A percentile compares a stretch with the other conserved stretches of the same genome.
Conservation (phyloP, 2,329 filamentous ascomycete species). For the Cladosporium phlei region DNA sequence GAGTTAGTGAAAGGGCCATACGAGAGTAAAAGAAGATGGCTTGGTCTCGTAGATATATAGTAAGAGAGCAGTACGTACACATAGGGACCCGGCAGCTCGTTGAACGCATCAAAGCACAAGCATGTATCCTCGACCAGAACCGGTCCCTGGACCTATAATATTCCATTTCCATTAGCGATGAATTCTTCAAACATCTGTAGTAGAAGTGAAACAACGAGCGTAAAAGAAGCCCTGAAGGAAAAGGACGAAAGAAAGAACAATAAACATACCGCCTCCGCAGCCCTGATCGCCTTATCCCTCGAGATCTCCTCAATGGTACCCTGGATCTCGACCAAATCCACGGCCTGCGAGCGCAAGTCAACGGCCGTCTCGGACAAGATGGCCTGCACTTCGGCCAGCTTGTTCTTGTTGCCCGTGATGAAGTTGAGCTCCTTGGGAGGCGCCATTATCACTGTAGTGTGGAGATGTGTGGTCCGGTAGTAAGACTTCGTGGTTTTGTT, state of each 20-base stretch:
- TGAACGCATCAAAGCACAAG: constrained; percentile 83
- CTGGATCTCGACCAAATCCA: constrained; percentile 87
- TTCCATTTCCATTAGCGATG: background rate
- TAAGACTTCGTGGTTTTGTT: background rate
- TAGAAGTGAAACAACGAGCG: background rate
- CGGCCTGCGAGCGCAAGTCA: constrained; percentile 64
- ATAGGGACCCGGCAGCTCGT: constrained; percentile 90
- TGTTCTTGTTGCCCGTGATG: constrained; percentile 95
- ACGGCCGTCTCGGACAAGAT: constrained; percentile 70
- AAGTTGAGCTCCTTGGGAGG: constrained; percentile 70
- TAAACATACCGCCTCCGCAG: constrained; percentile 65
- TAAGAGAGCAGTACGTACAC: too few species aligned
- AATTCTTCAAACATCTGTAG: background rate
- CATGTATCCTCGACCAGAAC: constrained; percentile 96
- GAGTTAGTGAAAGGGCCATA: background rate
- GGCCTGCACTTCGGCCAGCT: constrained; percentile 80
- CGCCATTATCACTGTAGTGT: constrained; percentile 19
- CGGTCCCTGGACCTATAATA: constrained; percentile 66
- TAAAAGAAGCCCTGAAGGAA: background rate
- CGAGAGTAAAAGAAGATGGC: background rate
- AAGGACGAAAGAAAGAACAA: background rate
- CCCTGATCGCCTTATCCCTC: constrained; percentile 75
- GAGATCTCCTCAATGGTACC: constrained; percentile 90
- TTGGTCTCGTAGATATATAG: background rate
- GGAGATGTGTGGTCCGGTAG: background rate